These are phyloP conservation scores for Neonectria coccinea DNA, from an alignment of 2,329 filamentous ascomycete species.

Conservation along the genomic window DNA sequence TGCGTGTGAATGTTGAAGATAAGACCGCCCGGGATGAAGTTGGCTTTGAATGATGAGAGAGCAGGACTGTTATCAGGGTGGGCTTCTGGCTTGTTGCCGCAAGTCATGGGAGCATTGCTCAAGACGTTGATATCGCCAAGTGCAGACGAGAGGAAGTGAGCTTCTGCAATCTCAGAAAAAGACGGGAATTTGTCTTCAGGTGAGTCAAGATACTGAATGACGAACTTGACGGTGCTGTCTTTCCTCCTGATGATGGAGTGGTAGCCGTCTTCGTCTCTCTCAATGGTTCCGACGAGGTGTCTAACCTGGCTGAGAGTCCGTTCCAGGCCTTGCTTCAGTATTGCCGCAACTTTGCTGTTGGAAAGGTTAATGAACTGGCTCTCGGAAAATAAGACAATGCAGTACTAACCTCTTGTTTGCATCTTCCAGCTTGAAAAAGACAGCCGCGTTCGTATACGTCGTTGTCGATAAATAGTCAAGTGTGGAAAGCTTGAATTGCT, in stretches of 20 bases:
- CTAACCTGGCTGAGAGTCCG: conserved; percentile 52
- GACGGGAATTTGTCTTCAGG: conserved; percentile 51
- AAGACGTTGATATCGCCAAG: conserved; percentile 51
- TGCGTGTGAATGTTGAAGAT: conserved; percentile 55
- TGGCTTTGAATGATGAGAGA: conserved; percentile 53
- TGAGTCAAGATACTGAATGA: conserved; percentile 53
- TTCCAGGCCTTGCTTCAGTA: conserved; percentile 51
- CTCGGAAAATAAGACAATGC: too few species aligned
- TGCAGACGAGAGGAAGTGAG: conserved; percentile 48
- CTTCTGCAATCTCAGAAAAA: conserved; percentile 52
- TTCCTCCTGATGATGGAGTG: conserved; percentile 52
- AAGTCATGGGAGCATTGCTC: conserved; percentile 52
- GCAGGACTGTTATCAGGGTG: conserved; percentile 50
- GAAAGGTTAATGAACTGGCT: neutral
- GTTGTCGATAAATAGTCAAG: conserved; percentile 29
- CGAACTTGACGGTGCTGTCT: conserved; percentile 50
- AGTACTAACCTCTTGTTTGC: conserved; percentile 13
- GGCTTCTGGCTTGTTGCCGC: conserved; percentile 53
- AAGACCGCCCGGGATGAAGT: conserved; percentile 55
- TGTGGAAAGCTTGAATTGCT: conserved; percentile 28
- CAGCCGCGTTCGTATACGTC: conserved; percentile 24
- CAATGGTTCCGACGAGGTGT: conserved; percentile 55
- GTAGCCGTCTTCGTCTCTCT: conserved; percentile 51
- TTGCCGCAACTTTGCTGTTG: conserved; percentile 20
- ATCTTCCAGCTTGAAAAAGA: conserved; percentile 28